Base-by-base conservation (phyloP, 192 early-diverging fungal genomes). In the Backusella macrospora region DNA sequence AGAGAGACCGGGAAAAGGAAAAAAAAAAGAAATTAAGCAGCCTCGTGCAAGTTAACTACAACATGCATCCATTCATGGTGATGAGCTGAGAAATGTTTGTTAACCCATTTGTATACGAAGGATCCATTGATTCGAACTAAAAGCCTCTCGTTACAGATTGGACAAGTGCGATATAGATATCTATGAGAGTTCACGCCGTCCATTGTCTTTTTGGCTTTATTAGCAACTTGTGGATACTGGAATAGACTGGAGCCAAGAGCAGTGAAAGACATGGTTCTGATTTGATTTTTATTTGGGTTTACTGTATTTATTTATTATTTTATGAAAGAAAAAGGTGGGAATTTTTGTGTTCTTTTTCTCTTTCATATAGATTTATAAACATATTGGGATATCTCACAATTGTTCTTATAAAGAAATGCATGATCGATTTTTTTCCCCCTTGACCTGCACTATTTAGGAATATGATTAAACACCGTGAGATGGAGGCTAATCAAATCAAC, bases 91-190 rank as follows among this genome's bases (percentile, higher is more conserved):
- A 76, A 76, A 23, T 76, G 74, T 1, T 52, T 42, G 42, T 44
- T 76, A 43, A 76, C 70, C 74, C 74, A 76, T 26, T 76, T 76
- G 38, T 76, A 70, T 6, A 76, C 74, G 40, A 76, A 70, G 6
- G 68, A 68, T 47, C 74, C 74, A 23, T 76, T 68, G 45, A 76
- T 76, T 15, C 74, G 68, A 39, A 76, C 74, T 16, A 76, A 62
- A n/a, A 76, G 62, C 29, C 59, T 59, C 52, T 76, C 62, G 43
- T 68, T 64, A 6, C 74, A 76, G 14, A 76, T 76, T 43, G 74
- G 74, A 62, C 74, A 76, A 45, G 68, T 76, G 21, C 74, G 74
- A 65, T 71, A 71, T 9, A 59, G 26, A 59, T 59, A 59, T 21
- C 52, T 16, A 26, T 26, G 52, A 12, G 52, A 59, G 21, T 12